Evolutionary conservation across 305 asterid species (phyloP), one percentile per base, ranked within the genome.

Genomic region (Salvia sclarea): DNA sequence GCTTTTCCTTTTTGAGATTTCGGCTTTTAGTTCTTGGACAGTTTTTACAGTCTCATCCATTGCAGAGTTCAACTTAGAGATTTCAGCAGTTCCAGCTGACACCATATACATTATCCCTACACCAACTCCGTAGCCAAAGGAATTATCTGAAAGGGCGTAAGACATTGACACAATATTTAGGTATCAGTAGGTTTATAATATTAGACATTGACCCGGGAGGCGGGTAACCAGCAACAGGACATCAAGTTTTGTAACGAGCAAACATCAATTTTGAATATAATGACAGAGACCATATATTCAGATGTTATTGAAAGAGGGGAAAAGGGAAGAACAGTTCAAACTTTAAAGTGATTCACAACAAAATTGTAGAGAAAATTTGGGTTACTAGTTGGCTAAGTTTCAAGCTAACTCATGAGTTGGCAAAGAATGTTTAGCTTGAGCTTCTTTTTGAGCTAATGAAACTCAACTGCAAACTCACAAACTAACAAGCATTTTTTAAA

Each of bases 71-170:
- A 88, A 57, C 80, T 56, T 80, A 64, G 70, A 72, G 64, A 86
- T 82, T 80, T 88, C 92, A 40, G 84, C 80, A 64, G 86, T 85
- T 76, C 93, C 95, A 58, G 91, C 86, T 31, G 93, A 87, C 91
- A 89, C 80, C 96, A 89, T 87, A 61, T 76, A 89, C 95, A 88
- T 83, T 62, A 87, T 79, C 61, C 96, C 96, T 56, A 91, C 74
- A 35, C 96, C 88, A 56, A 89, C 81, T 64, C 96, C 96, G 83
- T 85, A 86, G 41, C 85, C 82, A 75, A 88, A 84, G 0, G 95
- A 72, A 69, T 77, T 81, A 24, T 81, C 96, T 91, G 95, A 35
- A 66, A 55, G 21, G 12, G 38, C 16, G 30, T 3, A 49, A 49
- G 8, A 20, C 30, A 49, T 8, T 14, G 9, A 8, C 5, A 14